Evolutionary conservation across 352 stramenopile genomes (phyloP).

Genomic region (Pseudoperonospora humuli): DNA sequence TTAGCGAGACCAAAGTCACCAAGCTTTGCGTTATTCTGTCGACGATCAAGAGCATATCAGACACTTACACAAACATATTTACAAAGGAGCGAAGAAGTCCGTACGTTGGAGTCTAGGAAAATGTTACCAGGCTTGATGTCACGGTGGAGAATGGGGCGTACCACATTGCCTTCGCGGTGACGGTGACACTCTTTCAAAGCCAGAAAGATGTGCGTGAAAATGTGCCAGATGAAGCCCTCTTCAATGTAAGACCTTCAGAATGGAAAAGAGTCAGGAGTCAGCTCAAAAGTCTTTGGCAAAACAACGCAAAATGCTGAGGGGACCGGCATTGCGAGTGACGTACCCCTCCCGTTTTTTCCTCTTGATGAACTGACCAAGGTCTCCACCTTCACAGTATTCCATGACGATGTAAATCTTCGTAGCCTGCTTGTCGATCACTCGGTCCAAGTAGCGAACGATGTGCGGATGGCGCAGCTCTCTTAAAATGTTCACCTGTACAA

Average conservation of each 20-base stretch:
- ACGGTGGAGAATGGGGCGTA: slow-evolving; percentile 84
- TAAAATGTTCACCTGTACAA: slow-evolving; percentile 86
- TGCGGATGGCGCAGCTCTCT: slow-evolving; percentile 89
- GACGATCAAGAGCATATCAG: slow-evolving; percentile 4
- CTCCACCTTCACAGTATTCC: slow-evolving; percentile 89
- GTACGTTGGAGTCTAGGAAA: slow-evolving; percentile 86
- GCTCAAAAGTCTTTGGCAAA: not conserved
- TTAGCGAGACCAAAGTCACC: slow-evolving; percentile 89
- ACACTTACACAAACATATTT: slow-evolving; percentile 1
- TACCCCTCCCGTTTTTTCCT: slow-evolving; percentile 85
- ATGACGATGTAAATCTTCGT: slow-evolving; percentile 94
- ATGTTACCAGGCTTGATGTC: slow-evolving; percentile 92
- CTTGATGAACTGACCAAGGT: slow-evolving; percentile 88
- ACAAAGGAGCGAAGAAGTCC: slow-evolving; percentile 3
- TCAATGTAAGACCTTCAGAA: slow-evolving; percentile 77
- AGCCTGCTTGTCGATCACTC: slow-evolving; percentile 88
- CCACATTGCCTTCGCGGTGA: slow-evolving; percentile 70
- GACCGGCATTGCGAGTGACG: slow-evolving; percentile 3
- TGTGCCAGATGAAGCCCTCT: slow-evolving; percentile 90
- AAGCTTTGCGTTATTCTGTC: slow-evolving; percentile 87
- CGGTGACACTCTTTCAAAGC: slow-evolving; percentile 88
- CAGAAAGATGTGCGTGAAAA: slow-evolving; percentile 89
- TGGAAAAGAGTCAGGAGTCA: slow-evolving; percentile 4
- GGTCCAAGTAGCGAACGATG: slow-evolving; percentile 91
- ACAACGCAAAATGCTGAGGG: slow-evolving; percentile 7